phyloP scores from a whole-genome alignment of 2,329 filamentous ascomycete genomes.

The Sclerotinia subarctica region DNA sequence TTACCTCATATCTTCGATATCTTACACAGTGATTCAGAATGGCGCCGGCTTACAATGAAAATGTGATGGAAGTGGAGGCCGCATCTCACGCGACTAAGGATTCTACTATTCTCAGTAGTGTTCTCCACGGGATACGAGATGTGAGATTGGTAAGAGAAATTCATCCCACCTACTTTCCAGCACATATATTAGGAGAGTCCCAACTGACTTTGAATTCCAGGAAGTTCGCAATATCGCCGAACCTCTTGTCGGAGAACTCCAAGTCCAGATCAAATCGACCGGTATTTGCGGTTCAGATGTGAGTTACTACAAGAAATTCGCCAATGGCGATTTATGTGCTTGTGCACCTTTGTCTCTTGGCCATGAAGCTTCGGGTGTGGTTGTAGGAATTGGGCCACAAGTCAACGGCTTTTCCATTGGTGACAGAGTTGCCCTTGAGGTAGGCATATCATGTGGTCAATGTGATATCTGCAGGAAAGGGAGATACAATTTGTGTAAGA shows the following conservation, averaged over 20 bases:
- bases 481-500: conserved; percentile 64
- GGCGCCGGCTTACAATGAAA: conserved; percentile 27
- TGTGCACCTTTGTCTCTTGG: conserved; percentile 62
- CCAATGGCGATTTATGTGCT: conserved; percentile 66
- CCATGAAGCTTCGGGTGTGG: conserved; percentile 60
- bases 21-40: conserved; percentile 21
- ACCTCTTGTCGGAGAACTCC: conserved; percentile 52
- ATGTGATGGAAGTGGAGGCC: conserved; percentile 10
- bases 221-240: conserved; percentile 47
- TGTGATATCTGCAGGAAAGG: conserved; percentile 90
- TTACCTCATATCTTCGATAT: conserved; percentile 19
- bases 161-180: not conserved
- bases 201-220: conserved; percentile 38
- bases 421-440: conserved; percentile 70
- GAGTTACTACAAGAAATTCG: conserved; percentile 69
- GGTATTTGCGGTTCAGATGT: conserved; percentile 70
- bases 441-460: conserved; percentile 84
- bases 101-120: conserved; percentile 48
- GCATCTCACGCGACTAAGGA: conserved; percentile 22
- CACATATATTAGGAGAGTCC: not conserved
- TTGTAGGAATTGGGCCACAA: conserved; percentile 53
- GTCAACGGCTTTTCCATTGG: conserved; percentile 52
- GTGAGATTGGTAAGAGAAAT: conserved; percentile 51
- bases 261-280: conserved; percentile 62
- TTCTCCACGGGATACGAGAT: conserved; percentile 56